These are phyloP conservation scores for Bruguiera sexangula DNA, from an alignment of 345 rosid genomes.

Conservation along the genomic window DNA sequence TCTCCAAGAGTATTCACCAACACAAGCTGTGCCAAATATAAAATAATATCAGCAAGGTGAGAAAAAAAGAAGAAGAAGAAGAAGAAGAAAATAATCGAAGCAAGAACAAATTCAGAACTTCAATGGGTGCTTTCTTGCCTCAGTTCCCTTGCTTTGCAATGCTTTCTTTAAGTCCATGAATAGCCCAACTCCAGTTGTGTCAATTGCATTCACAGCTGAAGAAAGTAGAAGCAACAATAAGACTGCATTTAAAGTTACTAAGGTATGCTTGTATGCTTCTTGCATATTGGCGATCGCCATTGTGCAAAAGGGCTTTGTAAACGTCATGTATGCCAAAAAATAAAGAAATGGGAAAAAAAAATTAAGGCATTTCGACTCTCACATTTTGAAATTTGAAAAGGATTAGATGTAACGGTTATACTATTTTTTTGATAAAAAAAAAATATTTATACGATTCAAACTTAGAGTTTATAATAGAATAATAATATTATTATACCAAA, in stretches of 20 bases:
- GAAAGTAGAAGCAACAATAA: neutral
- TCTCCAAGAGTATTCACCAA: constrained; percentile 88
- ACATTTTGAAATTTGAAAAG: too few relatives aligned
- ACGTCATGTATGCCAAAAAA: neutral
- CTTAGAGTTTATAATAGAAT: too few relatives aligned
- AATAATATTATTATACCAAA: too few relatives aligned
- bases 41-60: neutral
- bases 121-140: constrained; percentile 38
- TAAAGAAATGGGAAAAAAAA: too few relatives aligned
- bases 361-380: too few relatives aligned
- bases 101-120: too few relatives aligned
- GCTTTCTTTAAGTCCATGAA: constrained; percentile 61
- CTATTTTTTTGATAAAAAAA: neutral
- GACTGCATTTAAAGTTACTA: neutral
- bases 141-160: constrained; percentile 45
- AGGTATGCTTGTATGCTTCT: neutral
- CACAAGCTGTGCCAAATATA: constrained; percentile 54
- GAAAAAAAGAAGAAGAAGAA: neutral
- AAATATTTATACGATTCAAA: neutral
- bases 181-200: constrained; percentile 76
- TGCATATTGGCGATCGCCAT: too few relatives aligned
- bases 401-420: neutral
- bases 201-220: constrained; percentile 76
- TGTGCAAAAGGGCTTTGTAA: neutral
- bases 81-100: neutral